Percentiles rank a stretch among this genome's conserved stretches.
Conservation (phyloP, 257 asterid species). For the Jaltomata sinuosa region DNA sequence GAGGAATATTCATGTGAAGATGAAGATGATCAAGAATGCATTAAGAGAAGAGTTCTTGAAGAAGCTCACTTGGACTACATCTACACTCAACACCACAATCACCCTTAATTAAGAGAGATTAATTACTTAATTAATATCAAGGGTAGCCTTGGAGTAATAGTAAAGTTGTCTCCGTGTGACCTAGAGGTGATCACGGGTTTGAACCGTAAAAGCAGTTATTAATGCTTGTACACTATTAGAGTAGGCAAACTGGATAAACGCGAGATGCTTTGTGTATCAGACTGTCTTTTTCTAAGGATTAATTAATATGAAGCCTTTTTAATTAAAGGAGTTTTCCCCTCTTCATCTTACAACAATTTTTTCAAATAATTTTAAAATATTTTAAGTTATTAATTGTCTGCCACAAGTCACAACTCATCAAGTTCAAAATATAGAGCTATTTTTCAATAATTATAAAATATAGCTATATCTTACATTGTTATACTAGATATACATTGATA, state of each 20-base stretch:
- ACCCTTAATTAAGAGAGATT: constrained; percentile 6
- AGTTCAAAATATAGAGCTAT: neutral
- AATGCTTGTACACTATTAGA: neutral
- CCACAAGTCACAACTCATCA: too few species aligned
- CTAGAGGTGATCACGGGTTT: too few species aligned
- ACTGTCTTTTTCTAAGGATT: neutral
- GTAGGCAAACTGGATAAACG: neutral
- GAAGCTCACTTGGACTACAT: constrained; percentile 78
- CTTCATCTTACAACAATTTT: too few species aligned
- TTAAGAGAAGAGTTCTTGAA: constrained; percentile 43
- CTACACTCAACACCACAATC: constrained; percentile 62
- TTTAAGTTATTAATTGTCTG: too few species aligned
- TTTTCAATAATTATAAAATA: too few species aligned
- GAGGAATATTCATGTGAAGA: constrained; percentile 16
- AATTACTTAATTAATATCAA: neutral
- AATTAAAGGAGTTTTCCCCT: neutral
- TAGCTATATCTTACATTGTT: too few species aligned
- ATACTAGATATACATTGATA: too few species aligned
- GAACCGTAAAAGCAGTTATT: neutral
- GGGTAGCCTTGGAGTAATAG: too few species aligned
- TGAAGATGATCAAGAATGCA: constrained; percentile 38
- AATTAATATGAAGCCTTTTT: neutral
- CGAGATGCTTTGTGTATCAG: neutral
- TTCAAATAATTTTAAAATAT: too few species aligned
- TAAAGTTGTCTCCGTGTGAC: neutral